phyloP scores from a whole-genome alignment of 305 asterid species.

The Fraxinus dipetala region DNA sequence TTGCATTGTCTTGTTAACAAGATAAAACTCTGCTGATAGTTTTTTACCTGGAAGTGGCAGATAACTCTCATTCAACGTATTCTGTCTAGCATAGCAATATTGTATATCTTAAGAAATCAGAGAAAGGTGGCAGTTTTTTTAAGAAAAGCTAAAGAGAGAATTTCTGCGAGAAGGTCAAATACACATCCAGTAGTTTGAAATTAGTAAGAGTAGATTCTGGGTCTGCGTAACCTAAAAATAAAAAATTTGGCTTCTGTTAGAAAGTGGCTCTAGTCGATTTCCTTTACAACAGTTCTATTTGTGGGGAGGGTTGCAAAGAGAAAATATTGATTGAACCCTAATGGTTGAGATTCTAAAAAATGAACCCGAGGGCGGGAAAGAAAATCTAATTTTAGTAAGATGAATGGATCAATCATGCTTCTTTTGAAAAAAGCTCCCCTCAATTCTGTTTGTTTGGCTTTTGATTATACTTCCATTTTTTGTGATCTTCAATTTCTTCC shows the following conservation, averaged over 20 bases:
- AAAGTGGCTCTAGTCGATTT: neutral
- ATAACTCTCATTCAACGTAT: neutral
- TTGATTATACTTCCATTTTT: neutral
- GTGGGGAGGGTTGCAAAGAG: neutral
- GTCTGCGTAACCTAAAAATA: neutral
- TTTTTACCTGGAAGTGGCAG: neutral
- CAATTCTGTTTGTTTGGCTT: neutral
- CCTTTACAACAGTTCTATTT: neutral
- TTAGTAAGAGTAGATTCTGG: neutral
- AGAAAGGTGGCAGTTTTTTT: neutral
- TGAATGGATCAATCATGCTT: neutral
- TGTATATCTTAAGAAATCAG: neutral
- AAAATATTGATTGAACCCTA: neutral
- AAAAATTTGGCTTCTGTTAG: neutral
- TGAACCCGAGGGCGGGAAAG: neutral
- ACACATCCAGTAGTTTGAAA: neutral
- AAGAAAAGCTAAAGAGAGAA: neutral
- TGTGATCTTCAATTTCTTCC: neutral
- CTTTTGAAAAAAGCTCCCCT: neutral
- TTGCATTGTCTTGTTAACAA: neutral
- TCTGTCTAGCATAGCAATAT: neutral
- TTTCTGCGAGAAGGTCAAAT: neutral
- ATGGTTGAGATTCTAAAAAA: neutral
- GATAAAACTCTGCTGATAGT: neutral
- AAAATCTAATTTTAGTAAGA: neutral